Evolutionary conservation across 345 rosid species (phyloP).

Genomic region (Linum tenue): DNA sequence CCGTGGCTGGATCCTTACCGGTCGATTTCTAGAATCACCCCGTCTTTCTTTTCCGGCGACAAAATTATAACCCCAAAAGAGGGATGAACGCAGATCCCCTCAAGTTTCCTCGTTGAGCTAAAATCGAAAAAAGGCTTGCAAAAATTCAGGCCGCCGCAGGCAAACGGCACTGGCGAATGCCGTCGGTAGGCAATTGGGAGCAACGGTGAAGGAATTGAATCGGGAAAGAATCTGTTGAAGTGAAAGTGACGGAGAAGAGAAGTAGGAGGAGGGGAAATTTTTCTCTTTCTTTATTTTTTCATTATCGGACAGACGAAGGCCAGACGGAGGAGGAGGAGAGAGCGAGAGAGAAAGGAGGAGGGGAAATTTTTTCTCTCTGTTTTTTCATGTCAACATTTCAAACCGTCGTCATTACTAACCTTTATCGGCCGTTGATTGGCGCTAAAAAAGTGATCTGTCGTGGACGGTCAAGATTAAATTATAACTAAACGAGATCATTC

Average conservation of each 20-base stretch:
- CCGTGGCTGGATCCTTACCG: slow-evolving; percentile 79
- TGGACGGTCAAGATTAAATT: too few relatives aligned
- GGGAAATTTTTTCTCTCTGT: too few relatives aligned
- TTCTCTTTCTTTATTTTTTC: background rate
- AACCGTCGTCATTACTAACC: too few relatives aligned
- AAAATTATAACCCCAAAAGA: background rate
- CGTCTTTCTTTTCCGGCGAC: background rate
- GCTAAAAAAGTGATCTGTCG: too few relatives aligned
- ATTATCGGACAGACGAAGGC: background rate
- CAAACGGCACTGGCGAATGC: too few relatives aligned
- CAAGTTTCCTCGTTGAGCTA: background rate
- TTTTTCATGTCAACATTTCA: background rate
- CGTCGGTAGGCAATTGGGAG: background rate
- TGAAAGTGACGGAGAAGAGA: background rate
- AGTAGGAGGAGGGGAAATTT: background rate
- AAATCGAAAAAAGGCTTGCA: background rate
- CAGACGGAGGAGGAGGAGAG: background rate
- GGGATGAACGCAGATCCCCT: background rate
- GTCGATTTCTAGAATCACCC: background rate
- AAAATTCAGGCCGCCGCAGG: background rate
- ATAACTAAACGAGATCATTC: too few relatives aligned
- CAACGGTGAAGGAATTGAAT: background rate
- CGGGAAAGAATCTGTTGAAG: background rate
- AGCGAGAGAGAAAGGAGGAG: background rate
- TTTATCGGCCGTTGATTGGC: too few relatives aligned